These are phyloP conservation scores for Hypholoma sublateritium DNA, from an alignment of 768 basidiomycete species.

Conservation along the genomic window DNA sequence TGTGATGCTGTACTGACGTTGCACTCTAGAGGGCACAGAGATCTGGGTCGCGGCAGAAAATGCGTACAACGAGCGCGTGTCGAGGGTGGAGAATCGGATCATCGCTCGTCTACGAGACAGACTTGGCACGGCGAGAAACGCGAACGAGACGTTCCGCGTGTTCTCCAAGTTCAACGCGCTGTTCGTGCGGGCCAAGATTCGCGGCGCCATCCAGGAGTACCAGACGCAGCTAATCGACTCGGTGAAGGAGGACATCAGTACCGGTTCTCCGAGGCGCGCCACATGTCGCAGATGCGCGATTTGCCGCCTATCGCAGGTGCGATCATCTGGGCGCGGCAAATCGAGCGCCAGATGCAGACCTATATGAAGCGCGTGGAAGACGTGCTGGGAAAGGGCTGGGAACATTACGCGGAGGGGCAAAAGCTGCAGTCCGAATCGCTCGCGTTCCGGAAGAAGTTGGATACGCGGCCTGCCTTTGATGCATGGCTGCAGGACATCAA, in stretches of 20 bases:
- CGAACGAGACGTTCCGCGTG: constrained; percentile 90
- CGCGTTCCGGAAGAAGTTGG: constrained; percentile 94
- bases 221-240: constrained; percentile 98
- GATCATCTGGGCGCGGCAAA: constrained; percentile 98
- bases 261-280: constrained; percentile 91
- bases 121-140: constrained; percentile 88
- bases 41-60: constrained; percentile 98
- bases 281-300: constrained; percentile 99
- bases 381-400: constrained; percentile 97
- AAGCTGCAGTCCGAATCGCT: constrained; percentile 90
- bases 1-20: neutral
- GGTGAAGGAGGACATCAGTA: constrained; percentile 98
- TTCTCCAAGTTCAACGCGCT: constrained; percentile 98
- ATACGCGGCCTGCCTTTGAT: constrained; percentile 90
- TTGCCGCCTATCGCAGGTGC: constrained; percentile 97
- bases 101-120: constrained; percentile 90
- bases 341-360: constrained; percentile 90
- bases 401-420: constrained; percentile 98
- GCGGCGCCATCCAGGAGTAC: constrained; percentile 98
- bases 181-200: constrained; percentile 96
- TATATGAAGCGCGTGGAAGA: constrained; percentile 99
- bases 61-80: constrained; percentile 96
- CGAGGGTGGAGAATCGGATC: constrained; percentile 97
- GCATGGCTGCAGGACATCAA: constrained; percentile 98
- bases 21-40: constrained; percentile 81